Conservation (phyloP, 1,284 basidiomycete species). For the Ganoderma sp. region DNA sequence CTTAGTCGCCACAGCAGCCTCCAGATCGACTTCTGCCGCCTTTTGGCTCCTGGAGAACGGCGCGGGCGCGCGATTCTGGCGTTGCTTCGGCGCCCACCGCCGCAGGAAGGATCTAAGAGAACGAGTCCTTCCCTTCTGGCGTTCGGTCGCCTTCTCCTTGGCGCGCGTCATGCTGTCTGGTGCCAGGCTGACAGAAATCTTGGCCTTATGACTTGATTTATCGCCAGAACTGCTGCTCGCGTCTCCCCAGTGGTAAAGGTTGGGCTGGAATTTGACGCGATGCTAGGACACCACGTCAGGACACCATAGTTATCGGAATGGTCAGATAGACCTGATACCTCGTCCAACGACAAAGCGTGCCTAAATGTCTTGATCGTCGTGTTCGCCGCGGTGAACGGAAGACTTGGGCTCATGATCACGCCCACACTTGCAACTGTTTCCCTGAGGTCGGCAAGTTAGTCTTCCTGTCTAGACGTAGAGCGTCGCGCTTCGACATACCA, state of each 20-base stretch:
- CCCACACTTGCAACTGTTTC: conserved; percentile 51
- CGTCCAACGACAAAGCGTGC: conserved; percentile 53
- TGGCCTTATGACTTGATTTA: neutral
- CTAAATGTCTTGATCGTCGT: conserved; percentile 49
- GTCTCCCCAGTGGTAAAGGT: conserved; percentile 37
- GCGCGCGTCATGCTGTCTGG: neutral
- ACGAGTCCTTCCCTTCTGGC: neutral
- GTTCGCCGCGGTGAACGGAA: conserved; percentile 50
- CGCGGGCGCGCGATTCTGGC: neutral
- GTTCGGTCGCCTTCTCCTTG: conserved; percentile 9
- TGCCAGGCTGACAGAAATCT: neutral
- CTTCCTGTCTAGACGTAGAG: neutral
- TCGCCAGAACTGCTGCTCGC: neutral
- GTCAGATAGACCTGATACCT: conserved; percentile 34
- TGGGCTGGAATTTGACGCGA: conserved; percentile 48
- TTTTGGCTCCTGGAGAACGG: conserved; percentile 12
- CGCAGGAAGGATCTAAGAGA: conserved; percentile 9
- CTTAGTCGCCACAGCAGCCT: conserved; percentile 5
- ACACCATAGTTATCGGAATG: neutral
- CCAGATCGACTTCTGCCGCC: conserved; percentile 11
- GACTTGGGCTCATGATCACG: conserved; percentile 42
- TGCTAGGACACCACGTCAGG: conserved; percentile 30
- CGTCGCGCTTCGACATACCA: conserved; percentile 34
- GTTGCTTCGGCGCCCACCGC: conserved; percentile 9
- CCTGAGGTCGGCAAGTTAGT: conserved; percentile 26